Evolutionary conservation across 768 basidiomycete species (phyloP), one percentile per base, ranked within the genome.

Genomic region (Strobilomyces echinocephalus): DNA sequence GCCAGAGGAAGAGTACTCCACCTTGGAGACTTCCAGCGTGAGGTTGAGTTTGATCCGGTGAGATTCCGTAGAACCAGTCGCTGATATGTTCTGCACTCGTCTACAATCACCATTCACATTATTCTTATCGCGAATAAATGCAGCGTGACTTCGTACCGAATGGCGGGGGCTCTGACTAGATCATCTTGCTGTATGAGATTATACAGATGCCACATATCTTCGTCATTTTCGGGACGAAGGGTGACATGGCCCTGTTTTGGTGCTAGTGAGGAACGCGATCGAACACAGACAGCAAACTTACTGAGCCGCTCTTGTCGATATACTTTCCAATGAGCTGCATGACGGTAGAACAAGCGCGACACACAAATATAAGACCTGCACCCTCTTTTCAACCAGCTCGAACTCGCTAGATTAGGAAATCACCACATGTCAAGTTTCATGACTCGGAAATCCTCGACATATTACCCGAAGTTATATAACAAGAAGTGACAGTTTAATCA

Each of bases 131-230:
- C 10, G 49, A 46, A 16, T n/a, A 43, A 31, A 21, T 38, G 40
- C 11, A 16, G 33, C 9, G 34, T 33, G 42, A 54, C 7, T 42
- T 57, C 79, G 60, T 60, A 87, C 83, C 94, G 83, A 55, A 97
- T 78, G 10, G 94, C 91, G 46, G 88, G 79, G 12, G 93, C 91
- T 57, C 92, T 80, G 41, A 98, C 85, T 53, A 82, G 74, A 64
- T 98, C 95, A 16, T 89, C 91, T 74, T 87, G 78, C 59, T 90
- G 83, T 50, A 99, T 97, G 52, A 99, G 77, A 74, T 99, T 98
- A 72, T 98, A 99, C 28, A 97, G 77, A 78, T 99, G 97, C 95
- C 95, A 99, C 88, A 99, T 97, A 70, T 99, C 97, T 72, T 99
- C 97, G 63, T 97, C 93, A 62, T 98, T 95, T 69, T 99, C 94